phyloP scores from a whole-genome alignment of 345 rosid genomes.

The Syzygium aromaticum region DNA sequence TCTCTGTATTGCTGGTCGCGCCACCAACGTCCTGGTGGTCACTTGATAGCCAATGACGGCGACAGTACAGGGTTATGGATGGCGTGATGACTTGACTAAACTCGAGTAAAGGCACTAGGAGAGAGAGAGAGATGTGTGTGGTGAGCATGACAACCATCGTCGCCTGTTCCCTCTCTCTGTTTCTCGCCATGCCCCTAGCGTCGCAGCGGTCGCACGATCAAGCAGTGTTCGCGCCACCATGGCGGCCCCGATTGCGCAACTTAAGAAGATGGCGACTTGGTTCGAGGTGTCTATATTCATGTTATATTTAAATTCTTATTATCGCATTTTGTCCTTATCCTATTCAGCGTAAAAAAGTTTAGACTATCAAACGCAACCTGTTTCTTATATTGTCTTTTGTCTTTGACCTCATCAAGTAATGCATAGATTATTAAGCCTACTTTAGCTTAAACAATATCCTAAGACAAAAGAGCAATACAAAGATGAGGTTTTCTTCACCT shows the following conservation, averaged over 20 bases:
- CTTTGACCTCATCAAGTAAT: neutral
- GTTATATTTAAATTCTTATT: neutral
- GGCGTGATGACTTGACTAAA: neutral
- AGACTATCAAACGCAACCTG: neutral
- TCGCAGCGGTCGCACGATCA: neutral
- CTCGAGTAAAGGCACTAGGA: neutral
- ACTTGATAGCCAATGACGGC: accelerated
- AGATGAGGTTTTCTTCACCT: too few species aligned
- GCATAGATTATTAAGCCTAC: neutral
- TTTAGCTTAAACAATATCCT: too few species aligned
- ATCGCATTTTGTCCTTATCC: neutral
- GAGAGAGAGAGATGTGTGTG: neutral
- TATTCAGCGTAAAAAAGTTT: neutral
- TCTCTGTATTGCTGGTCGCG: accelerated
- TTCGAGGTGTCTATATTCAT: accelerated
- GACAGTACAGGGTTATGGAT: neutral
- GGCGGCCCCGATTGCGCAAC: accelerated
- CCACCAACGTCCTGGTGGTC: accelerated
- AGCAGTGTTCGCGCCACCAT: accelerated
- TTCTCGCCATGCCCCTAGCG: accelerated
- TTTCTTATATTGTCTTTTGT: neutral
- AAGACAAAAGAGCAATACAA: too few species aligned
- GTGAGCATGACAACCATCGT: neutral
- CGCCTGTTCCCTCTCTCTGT: neutral
- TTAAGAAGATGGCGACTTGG: neutral